Conservation (phyloP, 1,284 basidiomycete genomes). For the Quambalaria eucalypti region DNA sequence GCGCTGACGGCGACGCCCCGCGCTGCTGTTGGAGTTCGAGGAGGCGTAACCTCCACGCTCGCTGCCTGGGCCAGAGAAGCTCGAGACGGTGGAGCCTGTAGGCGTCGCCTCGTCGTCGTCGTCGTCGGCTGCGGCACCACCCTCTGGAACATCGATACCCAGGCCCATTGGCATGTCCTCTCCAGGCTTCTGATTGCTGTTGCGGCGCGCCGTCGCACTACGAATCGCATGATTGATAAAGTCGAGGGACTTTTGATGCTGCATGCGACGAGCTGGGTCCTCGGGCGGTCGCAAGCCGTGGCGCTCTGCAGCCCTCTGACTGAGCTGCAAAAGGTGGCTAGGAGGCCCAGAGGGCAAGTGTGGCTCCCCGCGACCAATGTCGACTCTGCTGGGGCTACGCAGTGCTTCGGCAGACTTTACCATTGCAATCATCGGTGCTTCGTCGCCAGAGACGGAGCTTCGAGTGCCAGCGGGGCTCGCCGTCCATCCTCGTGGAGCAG, state of each 20-base stretch:
- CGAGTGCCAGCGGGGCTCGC: not conserved
- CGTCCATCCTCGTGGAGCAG: not conserved
- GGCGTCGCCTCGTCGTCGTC: constrained; percentile 5
- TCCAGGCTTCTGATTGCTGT: constrained; percentile 2
- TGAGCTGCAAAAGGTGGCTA: not conserved
- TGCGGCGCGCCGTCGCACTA: constrained; percentile 41
- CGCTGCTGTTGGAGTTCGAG: not conserved
- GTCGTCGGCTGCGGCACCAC: constrained; percentile 3
- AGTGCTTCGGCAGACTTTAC: constrained; percentile 36
- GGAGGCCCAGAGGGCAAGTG: not conserved
- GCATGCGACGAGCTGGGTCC: constrained; percentile 10
- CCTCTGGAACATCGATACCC: constrained; percentile 27
- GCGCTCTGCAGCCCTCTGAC: not conserved
- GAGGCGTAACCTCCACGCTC: not conserved
- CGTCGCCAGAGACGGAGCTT: constrained; percentile 1
- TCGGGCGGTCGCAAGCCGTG: constrained; percentile 1
- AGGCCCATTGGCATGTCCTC: constrained; percentile 22
- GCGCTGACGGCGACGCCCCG: not conserved
- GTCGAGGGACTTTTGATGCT: constrained; percentile 45
- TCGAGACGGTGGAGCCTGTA: not conserved
- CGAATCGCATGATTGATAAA: constrained; percentile 46
- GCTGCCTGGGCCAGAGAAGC: not conserved
- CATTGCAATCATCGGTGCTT: constrained; percentile 27
- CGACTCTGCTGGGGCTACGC: constrained; percentile 19
- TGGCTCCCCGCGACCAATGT: not conserved